Base-by-base conservation (phyloP, 169 alveolate genomes). In the Plasmodium gaboni region DNA sequence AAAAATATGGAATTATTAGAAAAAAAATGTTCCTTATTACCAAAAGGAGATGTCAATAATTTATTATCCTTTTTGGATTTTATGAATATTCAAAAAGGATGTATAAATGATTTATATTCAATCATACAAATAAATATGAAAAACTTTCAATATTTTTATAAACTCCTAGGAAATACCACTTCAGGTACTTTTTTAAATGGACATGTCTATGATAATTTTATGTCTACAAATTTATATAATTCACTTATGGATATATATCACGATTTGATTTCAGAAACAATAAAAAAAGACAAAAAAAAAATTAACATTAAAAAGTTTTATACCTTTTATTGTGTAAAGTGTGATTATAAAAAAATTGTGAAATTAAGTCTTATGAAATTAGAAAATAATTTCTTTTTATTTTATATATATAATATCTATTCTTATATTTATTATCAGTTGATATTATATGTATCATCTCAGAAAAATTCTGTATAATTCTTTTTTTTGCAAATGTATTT, bases 51-150 rank as follows among this genome's bases (percentile, higher is more conserved):
- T 28, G 57, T 83, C 17, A 24, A 26, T 10, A 53, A 59, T 68
- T 53, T 83, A 13, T 53, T 57, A 1, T 38, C 71, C 64, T 83
- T 83, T 46, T 83, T 83, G 17, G 72, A 67, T 19, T 83, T 68
- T 32, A 48, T 83, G 44, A 83, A 83, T n/a, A 38, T 83, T 55
- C 53, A 68, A 60, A 83, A 83, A 74, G 85, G 69, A 51, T 63
- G 24, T 67, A 57, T 83, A 83, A 53, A 19, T 60, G 73, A 83
- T 68, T 68, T 83, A 17, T 83, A 83, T 68, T 83, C 83, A 57
- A 19, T 83, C 57, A 83, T 83, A 42, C 91, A 67, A 67, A 83
- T 83, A 68, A 67, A 83, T 83, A 83, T 67, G 61, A 83, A 83
- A 68, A 83, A 83, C 57, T 83, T 51, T 83, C 28, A 19, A 10